Evolutionary conservation across 441 rosid species (phyloP).

Genomic region (Bruguiera hainesii): DNA sequence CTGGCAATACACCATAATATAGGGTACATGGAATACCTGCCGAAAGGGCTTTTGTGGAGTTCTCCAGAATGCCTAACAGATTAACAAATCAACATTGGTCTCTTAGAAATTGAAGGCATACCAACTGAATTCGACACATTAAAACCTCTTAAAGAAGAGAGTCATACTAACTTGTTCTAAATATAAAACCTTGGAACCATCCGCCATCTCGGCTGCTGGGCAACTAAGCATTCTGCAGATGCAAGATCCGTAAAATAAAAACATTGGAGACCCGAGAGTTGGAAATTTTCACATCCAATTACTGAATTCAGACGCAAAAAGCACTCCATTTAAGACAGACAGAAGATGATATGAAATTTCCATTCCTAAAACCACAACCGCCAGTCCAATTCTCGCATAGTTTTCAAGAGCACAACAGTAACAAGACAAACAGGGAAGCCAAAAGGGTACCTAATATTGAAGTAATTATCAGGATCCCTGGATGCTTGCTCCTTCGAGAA

Average conservation of each 20-base stretch:
- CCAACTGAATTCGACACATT: not conserved
- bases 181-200: slow-evolving; percentile 82
- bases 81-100: not conserved
- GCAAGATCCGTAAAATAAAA: slow-evolving; percentile 3
- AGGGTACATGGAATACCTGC: slow-evolving; percentile 45
- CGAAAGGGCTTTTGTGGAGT: slow-evolving; percentile 95
- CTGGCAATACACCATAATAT: not conserved
- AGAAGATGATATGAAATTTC: not conserved
- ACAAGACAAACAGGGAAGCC: not conserved
- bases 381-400: not conserved
- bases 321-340: not conserved
- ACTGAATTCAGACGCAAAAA: not conserved
- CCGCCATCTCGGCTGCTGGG: slow-evolving; percentile 88
- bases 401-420: slow-evolving; percentile 1
- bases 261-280: not conserved
- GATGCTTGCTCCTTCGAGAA: slow-evolving; percentile 83
- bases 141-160: not conserved
- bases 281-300: not conserved
- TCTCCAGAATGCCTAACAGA: slow-evolving; percentile 78
- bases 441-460: slow-evolving; percentile 29
- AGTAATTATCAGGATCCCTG: slow-evolving; percentile 82
- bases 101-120: not conserved
- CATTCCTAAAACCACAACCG: slow-evolving; percentile 6
- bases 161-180: slow-evolving; percentile 59
- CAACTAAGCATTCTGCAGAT: slow-evolving; percentile 66